Evolutionary conservation across 768 basidiomycete species (phyloP), one percentile per base, ranked within the genome.

Genomic region (Suillus paluster): DNA sequence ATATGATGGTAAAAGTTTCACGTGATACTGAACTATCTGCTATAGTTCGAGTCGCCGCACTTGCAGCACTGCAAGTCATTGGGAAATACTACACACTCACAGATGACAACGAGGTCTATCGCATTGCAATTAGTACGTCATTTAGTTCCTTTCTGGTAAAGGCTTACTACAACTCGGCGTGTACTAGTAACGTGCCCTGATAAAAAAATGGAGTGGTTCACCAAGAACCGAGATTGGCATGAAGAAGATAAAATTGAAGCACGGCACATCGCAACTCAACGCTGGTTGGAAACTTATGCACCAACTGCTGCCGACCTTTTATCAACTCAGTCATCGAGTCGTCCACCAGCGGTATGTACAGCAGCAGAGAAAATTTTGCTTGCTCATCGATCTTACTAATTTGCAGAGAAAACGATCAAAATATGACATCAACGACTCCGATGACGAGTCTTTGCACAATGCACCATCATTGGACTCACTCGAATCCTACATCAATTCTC

Each of bases 181-280:
- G 19, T 44, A 15, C 30, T 48, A 72, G 73, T 69, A 21, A 68
- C 73, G 71, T 71, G 73, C 34, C 71, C 69, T 1, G 60, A 70
- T 34, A 59, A 58, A 38, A 72, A 72, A 57, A 9, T 68, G 12
- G 48, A 65, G 25, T 68, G 70, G 68, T 69, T 72, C 59, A 25
- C 25, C 30, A 55, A 63, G 49, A 61, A 64, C 45, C 50, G n/a
- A 1, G 57, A 63, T 34, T 63, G 67, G 67, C 46, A 30, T 41
- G 17, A 14, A 14, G 62, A 56, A 41, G 67, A 68, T 38, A 17
- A 39, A n/a, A 55, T 58, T 19, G 59, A 48, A 30, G 63, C 64
- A 15, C 36, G 54, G 19, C 33, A 27, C 5, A 27, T 63, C 30
- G 59, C 49, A n/a, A 21, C 15, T 10, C 14, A 23, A 25, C 15